phyloP scores from a whole-genome alignment of 345 rosid genomes.

The Garcia nutans region DNA sequence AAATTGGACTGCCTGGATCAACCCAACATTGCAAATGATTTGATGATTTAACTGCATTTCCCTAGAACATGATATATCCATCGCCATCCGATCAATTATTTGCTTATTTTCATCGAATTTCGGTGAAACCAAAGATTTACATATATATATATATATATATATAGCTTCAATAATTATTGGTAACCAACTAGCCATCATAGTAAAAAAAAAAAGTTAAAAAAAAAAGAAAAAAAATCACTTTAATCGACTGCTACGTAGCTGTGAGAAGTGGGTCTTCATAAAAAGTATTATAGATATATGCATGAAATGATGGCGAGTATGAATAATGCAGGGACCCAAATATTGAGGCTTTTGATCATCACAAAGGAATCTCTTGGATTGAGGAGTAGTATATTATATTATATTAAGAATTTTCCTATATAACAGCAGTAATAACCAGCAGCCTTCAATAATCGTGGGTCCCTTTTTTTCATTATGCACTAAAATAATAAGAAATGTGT shows the following conservation, averaged over 20 bases:
- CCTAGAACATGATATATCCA: slow-evolving; percentile 27
- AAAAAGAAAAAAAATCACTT: not conserved
- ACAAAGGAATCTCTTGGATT: slow-evolving; percentile 60
- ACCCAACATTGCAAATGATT: slow-evolving; percentile 46
- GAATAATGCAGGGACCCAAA: slow-evolving; percentile 58
- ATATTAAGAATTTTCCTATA: too few species aligned
- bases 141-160: too few species aligned
- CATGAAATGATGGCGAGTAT: slow-evolving; percentile 60
- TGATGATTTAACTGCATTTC: slow-evolving; percentile 33
- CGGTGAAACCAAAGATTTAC: not conserved
- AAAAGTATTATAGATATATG: slow-evolving; percentile 26
- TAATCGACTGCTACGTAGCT: slow-evolving; percentile 24
- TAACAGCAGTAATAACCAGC: slow-evolving; percentile 38
- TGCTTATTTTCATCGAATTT: slow-evolving; percentile 15
- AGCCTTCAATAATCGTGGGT: slow-evolving; percentile 50
- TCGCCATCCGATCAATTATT: slow-evolving; percentile 27
- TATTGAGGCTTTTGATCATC: slow-evolving; percentile 34
- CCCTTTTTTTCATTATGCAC: slow-evolving; percentile 7
- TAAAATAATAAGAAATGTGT: too few species aligned
- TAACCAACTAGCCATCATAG: slow-evolving; percentile 5
- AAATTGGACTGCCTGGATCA: slow-evolving; percentile 42
- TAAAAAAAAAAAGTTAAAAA: slow-evolving; percentile 5
- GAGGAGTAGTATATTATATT: slow-evolving; percentile 51
- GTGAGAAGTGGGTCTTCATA: slow-evolving; percentile 39
- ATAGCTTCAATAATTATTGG: too few species aligned